Base-by-base conservation (phyloP, 2,329 filamentous ascomycete species). In the Exophiala viscosa region DNA sequence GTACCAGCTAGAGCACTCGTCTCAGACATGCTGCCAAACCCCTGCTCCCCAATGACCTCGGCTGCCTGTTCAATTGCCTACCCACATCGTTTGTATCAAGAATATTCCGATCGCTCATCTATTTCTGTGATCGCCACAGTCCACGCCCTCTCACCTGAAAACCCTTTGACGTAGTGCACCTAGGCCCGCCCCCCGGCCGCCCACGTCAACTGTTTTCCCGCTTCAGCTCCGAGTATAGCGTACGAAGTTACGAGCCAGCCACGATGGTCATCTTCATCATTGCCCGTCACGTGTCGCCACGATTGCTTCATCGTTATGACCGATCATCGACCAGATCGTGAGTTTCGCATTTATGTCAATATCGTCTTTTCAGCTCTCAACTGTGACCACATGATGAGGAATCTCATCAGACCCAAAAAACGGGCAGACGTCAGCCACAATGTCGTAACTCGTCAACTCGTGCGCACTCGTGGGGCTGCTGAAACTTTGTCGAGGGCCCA, bases 21-120 rank as follows among this genome's bases (percentile, higher is more conserved):
- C 23, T 28, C 23, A 28, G 23, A 28, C 20, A 23, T 42, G 20
- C n/a, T 18, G 40, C 40, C 23, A 18, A 42, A 18, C n/a, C 28
- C 10, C 13, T 5, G n/a, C 40, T 42, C 40, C n/a, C 40, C 40
- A 42, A 42, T 42, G 18, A 9, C n/a, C 20, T 42, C 9, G 8
- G 18, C 40, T 23, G 20, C 18, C 36, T 42, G 4, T 42, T n/a
- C 20, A 4, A 28, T 10, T n/a, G 20, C 18, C 18, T 28, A 42
- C 14, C 40, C 40, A 42, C 40, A n/a, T n/a, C n/a, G 17, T n/a
- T 28, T 28, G 40, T 42, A 17, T 42, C 40, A 42, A 18, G 40
- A 42, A 42, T 42, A 42, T 42, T n/a, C 20, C 40, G 40, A 42
- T 42, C 40, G 20, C 40, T 31, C 40, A 14, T 42, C 40, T n/a